Evolutionary conservation across 805 yeast genomes (phyloP).

Genomic region (Tetrapisispora pingtungensis): DNA sequence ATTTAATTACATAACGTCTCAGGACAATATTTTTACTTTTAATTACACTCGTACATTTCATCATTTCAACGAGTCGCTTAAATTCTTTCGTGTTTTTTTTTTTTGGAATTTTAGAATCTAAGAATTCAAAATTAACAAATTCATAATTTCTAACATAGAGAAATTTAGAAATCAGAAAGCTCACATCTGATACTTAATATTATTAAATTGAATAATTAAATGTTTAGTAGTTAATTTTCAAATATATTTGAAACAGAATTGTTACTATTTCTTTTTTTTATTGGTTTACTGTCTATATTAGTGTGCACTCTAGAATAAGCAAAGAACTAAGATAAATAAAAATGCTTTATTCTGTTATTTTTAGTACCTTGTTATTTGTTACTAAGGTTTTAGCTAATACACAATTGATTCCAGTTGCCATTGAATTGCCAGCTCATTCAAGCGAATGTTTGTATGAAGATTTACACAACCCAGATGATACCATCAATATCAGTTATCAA

Average conservation of each 20-base stretch:
- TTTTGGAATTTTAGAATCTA: too few relatives aligned
- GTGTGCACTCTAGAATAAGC: neutral
- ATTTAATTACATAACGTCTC: too few relatives aligned
- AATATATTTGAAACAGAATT: too few relatives aligned
- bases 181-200: too few relatives aligned
- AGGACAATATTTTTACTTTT: too few relatives aligned
- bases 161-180: too few relatives aligned
- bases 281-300: too few relatives aligned
- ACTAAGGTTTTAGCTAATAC: conserved; percentile 13
- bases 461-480: conserved; percentile 29
- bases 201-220: too few relatives aligned
- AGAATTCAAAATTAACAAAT: too few relatives aligned
- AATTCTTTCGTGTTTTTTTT: neutral
- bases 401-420: conserved; percentile 30
- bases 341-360: conserved; percentile 1
- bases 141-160: too few relatives aligned
- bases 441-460: conserved; percentile 36
- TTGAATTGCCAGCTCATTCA: conserved; percentile 33
- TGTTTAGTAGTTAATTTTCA: too few relatives aligned
- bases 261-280: too few relatives aligned
- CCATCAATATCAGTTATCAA: conserved; percentile 35
- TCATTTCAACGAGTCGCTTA: neutral
- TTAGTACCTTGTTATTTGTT: conserved; percentile 3
- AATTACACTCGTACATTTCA: neutral
- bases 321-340: neutral